Evolutionary conservation across 805 yeast species (phyloP), one percentile per base, ranked within the genome.

Genomic region (Cyberlindnera xishuangbannaensis): DNA sequence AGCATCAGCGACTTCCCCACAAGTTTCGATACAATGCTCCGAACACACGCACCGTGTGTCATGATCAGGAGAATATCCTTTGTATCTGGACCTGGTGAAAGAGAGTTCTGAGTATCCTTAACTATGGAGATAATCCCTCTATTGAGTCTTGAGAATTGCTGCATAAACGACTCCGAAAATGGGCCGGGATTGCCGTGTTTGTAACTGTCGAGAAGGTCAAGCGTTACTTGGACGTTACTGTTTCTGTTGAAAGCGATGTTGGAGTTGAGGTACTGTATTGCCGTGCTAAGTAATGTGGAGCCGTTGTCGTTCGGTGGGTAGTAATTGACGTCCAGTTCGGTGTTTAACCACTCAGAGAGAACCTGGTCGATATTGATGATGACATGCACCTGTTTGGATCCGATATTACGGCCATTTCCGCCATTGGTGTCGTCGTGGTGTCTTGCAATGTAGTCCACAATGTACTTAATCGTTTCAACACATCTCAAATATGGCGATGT

Each of bases 271-370:
- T 65, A 67, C 17, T 58, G 58, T 26, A 62, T 56, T 7, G 67
- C 59, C 30, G 60, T 56, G 39, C 58, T 57, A 15, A 63, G 48
- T 47, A 67, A 47, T 1, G 67, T 55, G 9, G 55, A 58, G 11
- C 72, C 72, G 35, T 61, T 62, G 46, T 67, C 71, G 39, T 65
- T 65, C 6, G 71, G 71, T 3, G 71, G 72, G 28, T 57, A 51
- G 34, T 52, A 57, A 27, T 56, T 55, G 22, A 62, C 47, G 34
- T 64, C 64, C 29, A 62, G 57, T 26, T 62, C 62, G 10, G 56
- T 59, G 37, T 52, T 61, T n/a, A 66, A 51, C 71, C 71, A 67
- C 30, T 66, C 71, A 2, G 65, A 56, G 9, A 64, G 44, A 2
- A 58, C 59, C 29, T 65, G 71, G 35, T 66, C 71, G 4, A 66